Conservation (phyloP, 306 rosid species). For the Canavalia ensiformis region DNA sequence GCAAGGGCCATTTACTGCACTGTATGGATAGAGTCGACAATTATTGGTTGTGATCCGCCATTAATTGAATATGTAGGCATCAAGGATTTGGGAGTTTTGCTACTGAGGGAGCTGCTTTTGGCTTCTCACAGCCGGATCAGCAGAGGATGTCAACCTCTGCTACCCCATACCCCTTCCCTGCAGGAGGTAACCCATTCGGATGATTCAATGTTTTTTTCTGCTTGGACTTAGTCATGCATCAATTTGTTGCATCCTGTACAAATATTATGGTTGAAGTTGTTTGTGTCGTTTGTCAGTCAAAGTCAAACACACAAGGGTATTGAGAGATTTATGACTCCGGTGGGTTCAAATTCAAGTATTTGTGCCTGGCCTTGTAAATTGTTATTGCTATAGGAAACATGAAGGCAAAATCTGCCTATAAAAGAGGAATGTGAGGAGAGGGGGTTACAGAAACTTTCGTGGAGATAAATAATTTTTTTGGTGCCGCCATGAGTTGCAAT, state of each 20-base stretch:
- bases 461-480: slow-evolving; percentile 28
- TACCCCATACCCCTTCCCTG: slow-evolving; percentile 66
- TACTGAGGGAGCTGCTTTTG: slow-evolving; percentile 63
- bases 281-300: slow-evolving; percentile 47
- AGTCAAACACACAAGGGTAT: slow-evolving; percentile 39
- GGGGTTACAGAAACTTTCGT: slow-evolving; percentile 17
- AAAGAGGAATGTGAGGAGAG: slow-evolving; percentile 5
- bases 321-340: slow-evolving; percentile 42
- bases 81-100: slow-evolving; percentile 64
- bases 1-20: slow-evolving; percentile 21
- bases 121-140: slow-evolving; percentile 61
- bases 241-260: slow-evolving; percentile 59
- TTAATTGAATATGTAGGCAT: slow-evolving; percentile 59
- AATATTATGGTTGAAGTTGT: slow-evolving; percentile 55
- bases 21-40: slow-evolving; percentile 28
- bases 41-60: slow-evolving; percentile 15
- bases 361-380: slow-evolving; percentile 55
- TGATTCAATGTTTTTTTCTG: slow-evolving; percentile 45
- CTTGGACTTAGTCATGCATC: slow-evolving; percentile 54
- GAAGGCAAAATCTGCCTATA: slow-evolving; percentile 38
- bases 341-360: slow-evolving; percentile 42
- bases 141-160: slow-evolving; percentile 66
- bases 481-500: slow-evolving; percentile 42
- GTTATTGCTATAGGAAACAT: slow-evolving; percentile 47
- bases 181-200: slow-evolving; percentile 89